phyloP scores from a whole-genome alignment of 306 rosid genomes.

The Prunus dulcis region DNA sequence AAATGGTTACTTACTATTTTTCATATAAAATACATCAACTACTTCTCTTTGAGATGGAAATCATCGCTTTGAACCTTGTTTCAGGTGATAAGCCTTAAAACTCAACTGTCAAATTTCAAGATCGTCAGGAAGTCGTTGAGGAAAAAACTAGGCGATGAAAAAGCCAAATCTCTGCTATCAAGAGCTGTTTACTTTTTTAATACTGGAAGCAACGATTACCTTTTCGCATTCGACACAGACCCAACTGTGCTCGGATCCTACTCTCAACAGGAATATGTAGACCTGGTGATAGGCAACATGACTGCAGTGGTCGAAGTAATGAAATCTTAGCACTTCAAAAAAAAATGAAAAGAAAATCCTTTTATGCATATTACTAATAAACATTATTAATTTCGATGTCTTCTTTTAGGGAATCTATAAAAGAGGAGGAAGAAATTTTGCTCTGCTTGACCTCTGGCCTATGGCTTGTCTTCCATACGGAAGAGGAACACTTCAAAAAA shows the following conservation, averaged over 20 bases:
- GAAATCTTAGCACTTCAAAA: neutral
- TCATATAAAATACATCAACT: too few species aligned
- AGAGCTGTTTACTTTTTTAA: slow-evolving; percentile 34
- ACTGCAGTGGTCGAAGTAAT: slow-evolving; percentile 31
- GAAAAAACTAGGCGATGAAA: slow-evolving; percentile 20
- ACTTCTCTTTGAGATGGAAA: too few species aligned
- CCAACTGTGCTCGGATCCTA: neutral
- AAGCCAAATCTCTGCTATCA: slow-evolving; percentile 13
- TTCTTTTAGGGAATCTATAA: slow-evolving; percentile 17
- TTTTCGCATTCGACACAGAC: neutral
- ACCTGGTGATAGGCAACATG: slow-evolving; percentile 33
- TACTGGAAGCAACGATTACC: slow-evolving; percentile 31
- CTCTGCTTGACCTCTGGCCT: neutral
- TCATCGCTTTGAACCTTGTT: too few species aligned
- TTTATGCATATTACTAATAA: neutral
- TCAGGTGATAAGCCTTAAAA: slow-evolving; percentile 8
- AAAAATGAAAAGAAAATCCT: too few species aligned
- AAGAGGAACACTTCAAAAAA: neutral
- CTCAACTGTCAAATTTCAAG: slow-evolving; percentile 30
- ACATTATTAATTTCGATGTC: neutral
- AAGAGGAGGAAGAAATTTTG: slow-evolving; percentile 38
- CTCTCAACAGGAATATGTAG: slow-evolving; percentile 16
- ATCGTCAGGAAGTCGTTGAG: slow-evolving; percentile 6
- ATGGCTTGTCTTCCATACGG: slow-evolving; percentile 4
- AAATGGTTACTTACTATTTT: too few species aligned